A percentile compares a stretch with the other conserved stretches of the same genome.
Conservation (phyloP, 305 asterid species). For the Fraxinus xanthoxyloides region DNA sequence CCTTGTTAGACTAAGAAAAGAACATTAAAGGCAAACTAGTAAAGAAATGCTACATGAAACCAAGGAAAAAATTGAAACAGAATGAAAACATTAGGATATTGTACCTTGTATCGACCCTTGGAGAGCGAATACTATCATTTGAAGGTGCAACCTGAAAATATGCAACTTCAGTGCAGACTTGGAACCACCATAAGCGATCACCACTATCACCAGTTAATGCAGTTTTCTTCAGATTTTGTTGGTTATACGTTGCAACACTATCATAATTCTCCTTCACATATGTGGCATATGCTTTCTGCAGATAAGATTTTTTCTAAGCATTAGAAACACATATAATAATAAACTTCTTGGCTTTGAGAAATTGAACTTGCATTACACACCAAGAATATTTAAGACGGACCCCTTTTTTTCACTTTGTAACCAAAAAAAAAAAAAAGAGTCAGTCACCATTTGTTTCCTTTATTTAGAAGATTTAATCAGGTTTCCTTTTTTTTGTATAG, state of each 20-base stretch:
- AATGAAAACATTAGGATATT: neutral
- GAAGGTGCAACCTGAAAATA: conserved; percentile 95
- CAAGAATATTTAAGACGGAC: neutral
- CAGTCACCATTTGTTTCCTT: neutral
- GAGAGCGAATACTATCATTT: conserved; percentile 88
- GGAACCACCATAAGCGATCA: conserved; percentile 99
- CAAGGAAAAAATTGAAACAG: neutral
- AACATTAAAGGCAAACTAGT: neutral
- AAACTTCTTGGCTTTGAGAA: neutral
- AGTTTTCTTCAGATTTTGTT: conserved; percentile 60
- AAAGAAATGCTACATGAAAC: neutral
- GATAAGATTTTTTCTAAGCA: conserved; percentile 22
- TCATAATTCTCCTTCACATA: conserved; percentile 66
- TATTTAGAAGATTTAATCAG: neutral
- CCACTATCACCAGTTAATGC: conserved; percentile 38
- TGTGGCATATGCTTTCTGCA: conserved; percentile 86
- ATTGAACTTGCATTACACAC: neutral
- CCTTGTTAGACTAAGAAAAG: conserved; percentile 4
- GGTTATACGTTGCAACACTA: conserved; percentile 65
- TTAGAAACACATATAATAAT: neutral
- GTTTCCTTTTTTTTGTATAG: neutral
- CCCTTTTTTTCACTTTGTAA: neutral
- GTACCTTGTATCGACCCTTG: conserved; percentile 67
- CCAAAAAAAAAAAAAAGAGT: neutral
- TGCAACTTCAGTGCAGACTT: conserved; percentile 98